phyloP scores from a whole-genome alignment of 305 asterid genomes.

The Fraxinus velutina region DNA sequence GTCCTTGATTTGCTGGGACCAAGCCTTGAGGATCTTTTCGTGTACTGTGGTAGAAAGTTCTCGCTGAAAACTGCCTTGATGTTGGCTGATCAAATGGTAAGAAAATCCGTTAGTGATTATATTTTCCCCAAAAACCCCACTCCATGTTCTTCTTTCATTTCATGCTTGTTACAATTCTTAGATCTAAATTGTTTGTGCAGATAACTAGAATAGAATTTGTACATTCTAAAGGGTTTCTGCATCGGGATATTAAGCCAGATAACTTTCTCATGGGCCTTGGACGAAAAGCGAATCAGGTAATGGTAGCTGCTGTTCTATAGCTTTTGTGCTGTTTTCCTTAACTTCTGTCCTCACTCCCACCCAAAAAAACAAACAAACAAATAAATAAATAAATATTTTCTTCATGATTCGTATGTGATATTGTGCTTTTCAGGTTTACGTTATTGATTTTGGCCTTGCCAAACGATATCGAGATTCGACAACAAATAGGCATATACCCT shows the following conservation, averaged over 20 bases:
- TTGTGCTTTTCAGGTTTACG: slow-evolving; percentile 56
- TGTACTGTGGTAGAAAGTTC: slow-evolving; percentile 86
- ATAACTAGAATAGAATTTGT: slow-evolving; percentile 79
- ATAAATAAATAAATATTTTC: neutral
- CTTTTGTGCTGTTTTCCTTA: neutral
- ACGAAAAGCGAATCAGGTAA: slow-evolving; percentile 93
- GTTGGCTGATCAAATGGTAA: slow-evolving; percentile 98
- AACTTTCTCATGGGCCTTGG: slow-evolving; percentile 99
- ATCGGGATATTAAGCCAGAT: slow-evolving; percentile 94
- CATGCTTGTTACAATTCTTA: slow-evolving; percentile 12
- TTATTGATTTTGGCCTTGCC: slow-evolving; percentile 94
- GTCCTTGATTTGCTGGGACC: slow-evolving; percentile 92
- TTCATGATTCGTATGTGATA: slow-evolving; percentile 17
- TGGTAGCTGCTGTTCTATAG: neutral
- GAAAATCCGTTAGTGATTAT: neutral
- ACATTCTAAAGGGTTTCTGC: slow-evolving; percentile 89
- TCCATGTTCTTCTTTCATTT: neutral
- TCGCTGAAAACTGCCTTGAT: slow-evolving; percentile 81
- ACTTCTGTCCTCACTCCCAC: neutral
- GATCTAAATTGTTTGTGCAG: slow-evolving; percentile 35
- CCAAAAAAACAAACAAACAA: neutral
- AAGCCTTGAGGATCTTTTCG: slow-evolving; percentile 92
- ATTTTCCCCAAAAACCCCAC: neutral
- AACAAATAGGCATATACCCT: slow-evolving; percentile 81
- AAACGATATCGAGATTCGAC: slow-evolving; percentile 83